Evolutionary conservation across 371 early-diverging fungal species (phyloP), one percentile per base, ranked within the genome.

Genomic region (Dentiscutata heterogama): DNA sequence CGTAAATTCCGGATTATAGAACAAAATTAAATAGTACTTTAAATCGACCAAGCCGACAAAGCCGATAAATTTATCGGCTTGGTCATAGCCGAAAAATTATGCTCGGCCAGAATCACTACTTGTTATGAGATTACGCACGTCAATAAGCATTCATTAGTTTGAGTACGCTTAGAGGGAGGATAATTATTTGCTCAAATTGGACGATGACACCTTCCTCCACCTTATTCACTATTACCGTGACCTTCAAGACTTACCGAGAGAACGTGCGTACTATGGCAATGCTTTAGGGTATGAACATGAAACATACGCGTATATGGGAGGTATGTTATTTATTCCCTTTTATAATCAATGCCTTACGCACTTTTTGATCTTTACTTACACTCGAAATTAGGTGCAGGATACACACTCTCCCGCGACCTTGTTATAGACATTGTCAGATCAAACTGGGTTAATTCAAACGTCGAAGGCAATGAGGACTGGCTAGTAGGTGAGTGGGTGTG

Each of bases 231-330:
- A 58, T 7, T 58, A 58, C n/a, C 58, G 58, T 58, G 58, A 58
- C n/a, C 58, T 58, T 18, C 58, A 58, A 58, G 58, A 58, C 58
- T 58, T 58, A 58, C 58, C 58, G 18, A 58, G 58, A 58, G 18
- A 58, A 58, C 58, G 58, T 58, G 58, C 58, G 20, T 58, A 58
- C 58, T 58, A 58, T 58, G 58, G 58, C 20, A 58, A 58, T 58
- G 58, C 58, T 58, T 7, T 58, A 58, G 18, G 1, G 1, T 3
- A 58, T 18, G 20, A 5, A 0, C 1, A 1, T 58, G 46, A 0
- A 8, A 46, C 46, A 46, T 6, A 58, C 18, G 3, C 5, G 18
- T 58, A 20, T 58, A 16, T 58, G 0, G 58, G n/a, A 58, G 58
- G 58, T 58, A n/a, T 58, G 58, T 58, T 58, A 8, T 58, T 58